Percentiles rank a stretch among this genome's conserved stretches.
Evolutionary conservation across 2,329 filamentous ascomycete genomes (phyloP).

Genomic region (Paecilomyces dactylethromorphus): DNA sequence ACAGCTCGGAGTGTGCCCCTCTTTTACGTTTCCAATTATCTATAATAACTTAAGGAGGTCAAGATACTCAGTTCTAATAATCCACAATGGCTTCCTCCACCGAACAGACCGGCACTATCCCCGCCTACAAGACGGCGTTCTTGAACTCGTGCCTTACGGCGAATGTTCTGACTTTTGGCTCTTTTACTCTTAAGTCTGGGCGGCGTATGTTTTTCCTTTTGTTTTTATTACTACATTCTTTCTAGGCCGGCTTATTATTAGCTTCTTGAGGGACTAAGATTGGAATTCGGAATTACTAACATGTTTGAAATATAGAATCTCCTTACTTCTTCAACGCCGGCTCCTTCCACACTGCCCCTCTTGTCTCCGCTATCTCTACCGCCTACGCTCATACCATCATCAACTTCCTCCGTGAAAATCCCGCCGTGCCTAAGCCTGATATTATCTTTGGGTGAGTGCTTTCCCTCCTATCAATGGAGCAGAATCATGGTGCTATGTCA

Average conservation of each 20-base stretch:
- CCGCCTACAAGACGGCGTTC: constrained; percentile 11
- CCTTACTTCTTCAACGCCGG: background rate
- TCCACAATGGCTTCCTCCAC: background rate
- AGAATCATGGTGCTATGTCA: too few relatives aligned
- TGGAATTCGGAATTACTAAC: background rate
- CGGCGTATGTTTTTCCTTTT: background rate
- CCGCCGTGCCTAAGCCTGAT: background rate
- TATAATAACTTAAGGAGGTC: too few relatives aligned
- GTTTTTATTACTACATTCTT: background rate
- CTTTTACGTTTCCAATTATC: background rate
- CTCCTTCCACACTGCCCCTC: background rate
- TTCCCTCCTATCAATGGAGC: background rate
- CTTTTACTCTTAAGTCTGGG: constrained; percentile 6
- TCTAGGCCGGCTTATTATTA: background rate
- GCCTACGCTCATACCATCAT: background rate
- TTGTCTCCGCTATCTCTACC: background rate
- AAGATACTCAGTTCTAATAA: too few relatives aligned
- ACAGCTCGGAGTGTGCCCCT: background rate
- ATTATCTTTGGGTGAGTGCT: background rate
- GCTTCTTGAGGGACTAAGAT: background rate
- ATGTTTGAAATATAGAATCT: background rate
- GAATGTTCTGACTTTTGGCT: constrained; percentile 16
- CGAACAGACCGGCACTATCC: background rate
- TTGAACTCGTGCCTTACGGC: constrained; percentile 14
- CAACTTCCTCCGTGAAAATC: background rate